Conservation (phyloP, 495 filamentous ascomycete species). For the Penicillium ochrochloron region DNA sequence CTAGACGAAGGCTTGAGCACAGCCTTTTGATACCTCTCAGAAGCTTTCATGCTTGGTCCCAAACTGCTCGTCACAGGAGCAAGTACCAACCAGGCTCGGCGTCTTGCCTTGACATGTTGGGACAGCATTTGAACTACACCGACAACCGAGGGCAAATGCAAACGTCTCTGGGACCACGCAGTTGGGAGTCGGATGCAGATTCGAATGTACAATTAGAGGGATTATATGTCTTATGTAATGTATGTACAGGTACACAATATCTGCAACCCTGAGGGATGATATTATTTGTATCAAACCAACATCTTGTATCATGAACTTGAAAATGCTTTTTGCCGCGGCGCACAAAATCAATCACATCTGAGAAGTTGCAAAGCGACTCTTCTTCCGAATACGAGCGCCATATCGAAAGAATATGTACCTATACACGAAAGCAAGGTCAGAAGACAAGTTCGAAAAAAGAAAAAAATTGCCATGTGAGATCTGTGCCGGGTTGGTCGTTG, state of each 20-base stretch:
- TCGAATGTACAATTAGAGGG: background rate
- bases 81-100: constrained; percentile 1
- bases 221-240: background rate
- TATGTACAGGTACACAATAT: background rate
- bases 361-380: constrained; percentile 55
- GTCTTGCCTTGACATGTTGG: constrained; percentile 6
- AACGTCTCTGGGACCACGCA: constrained; percentile 5
- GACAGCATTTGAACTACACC: constrained; percentile 18
- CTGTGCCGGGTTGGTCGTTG: background rate
- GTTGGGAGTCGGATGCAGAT: background rate
- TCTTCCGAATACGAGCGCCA: constrained; percentile 57
- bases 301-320: background rate
- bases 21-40: background rate
- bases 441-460: constrained; percentile 1
- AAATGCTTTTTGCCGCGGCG: background rate
- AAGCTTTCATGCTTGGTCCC: constrained; percentile 1
- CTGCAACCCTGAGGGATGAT: background rate
- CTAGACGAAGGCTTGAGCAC: constrained; percentile 9
- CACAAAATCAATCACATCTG: constrained; percentile 24
- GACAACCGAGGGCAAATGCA: constrained; percentile 12
- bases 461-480: background rate
- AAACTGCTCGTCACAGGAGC: constrained; percentile 6
- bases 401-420: constrained; percentile 69
- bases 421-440: constrained; percentile 9
- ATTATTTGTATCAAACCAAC: background rate